These are phyloP conservation scores for Crithidia fasciculata DNA, from an alignment of 208 protist species.

Conservation along the genomic window DNA sequence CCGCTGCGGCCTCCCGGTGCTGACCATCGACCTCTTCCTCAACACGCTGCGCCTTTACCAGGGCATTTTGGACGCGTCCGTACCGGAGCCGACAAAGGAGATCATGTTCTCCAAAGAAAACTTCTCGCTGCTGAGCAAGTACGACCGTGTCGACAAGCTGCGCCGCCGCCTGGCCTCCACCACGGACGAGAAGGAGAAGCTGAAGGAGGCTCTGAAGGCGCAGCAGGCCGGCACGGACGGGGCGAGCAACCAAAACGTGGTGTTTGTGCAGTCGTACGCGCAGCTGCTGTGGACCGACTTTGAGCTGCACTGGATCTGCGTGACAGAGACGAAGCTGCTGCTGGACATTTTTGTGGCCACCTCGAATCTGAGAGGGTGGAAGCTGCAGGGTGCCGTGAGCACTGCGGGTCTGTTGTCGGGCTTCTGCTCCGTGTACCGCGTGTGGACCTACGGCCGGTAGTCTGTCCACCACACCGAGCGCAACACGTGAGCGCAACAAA, in stretches of 20 bases:
- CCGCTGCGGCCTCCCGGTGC: conserved; percentile 78
- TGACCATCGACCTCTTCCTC: conserved; percentile 86
- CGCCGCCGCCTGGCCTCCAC: conserved; percentile 57
- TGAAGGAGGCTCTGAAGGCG: conserved; percentile 24
- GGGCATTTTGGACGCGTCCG: conserved; percentile 79
- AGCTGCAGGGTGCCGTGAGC: conserved; percentile 72
- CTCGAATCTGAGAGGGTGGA: conserved; percentile 65
- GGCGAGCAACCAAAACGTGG: conserved; percentile 55
- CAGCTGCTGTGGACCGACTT: conserved; percentile 90
- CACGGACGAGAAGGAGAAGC: conserved; percentile 37
- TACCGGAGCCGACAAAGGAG: conserved; percentile 45
- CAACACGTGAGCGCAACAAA: neutral
- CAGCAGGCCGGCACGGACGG: conserved; percentile 24
- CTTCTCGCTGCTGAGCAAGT: conserved; percentile 88
- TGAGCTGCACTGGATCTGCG: conserved; percentile 90
- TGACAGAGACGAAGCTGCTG: conserved; percentile 88
- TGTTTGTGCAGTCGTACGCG: conserved; percentile 80
- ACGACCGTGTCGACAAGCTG: conserved; percentile 87
- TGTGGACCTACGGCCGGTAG: conserved; percentile 91
- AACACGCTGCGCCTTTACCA: conserved; percentile 89
- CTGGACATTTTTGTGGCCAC: conserved; percentile 89
- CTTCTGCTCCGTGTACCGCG: conserved; percentile 88
- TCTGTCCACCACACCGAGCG: too few species aligned
- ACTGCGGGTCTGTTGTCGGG: conserved; percentile 83
- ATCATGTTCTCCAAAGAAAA: conserved; percentile 75